Percentiles rank a stretch among this genome's conserved stretches.
Conservation (phyloP, 495 filamentous ascomycete species). For the Aspergillus baeticus region DNA sequence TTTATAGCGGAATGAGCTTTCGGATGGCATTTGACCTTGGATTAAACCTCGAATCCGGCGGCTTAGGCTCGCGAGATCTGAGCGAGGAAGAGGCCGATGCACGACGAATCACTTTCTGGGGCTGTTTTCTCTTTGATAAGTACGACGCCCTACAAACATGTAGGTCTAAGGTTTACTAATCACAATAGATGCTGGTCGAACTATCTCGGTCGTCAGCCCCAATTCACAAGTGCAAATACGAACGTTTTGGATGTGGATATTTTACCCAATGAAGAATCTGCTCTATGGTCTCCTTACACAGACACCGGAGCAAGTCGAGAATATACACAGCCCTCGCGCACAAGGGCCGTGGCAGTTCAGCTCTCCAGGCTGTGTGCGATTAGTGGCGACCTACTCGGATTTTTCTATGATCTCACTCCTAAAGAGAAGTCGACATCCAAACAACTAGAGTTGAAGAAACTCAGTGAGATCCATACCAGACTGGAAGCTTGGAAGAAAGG, state of each 20-base stretch:
- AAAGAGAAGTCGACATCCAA: conserved; percentile 58
- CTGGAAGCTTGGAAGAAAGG: conserved; percentile 90
- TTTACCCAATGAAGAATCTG: conserved; percentile 83
- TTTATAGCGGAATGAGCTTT: conserved; percentile 97
- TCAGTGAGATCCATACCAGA: conserved; percentile 85
- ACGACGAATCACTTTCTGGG: conserved; percentile 92
- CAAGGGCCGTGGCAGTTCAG: conserved; percentile 77
- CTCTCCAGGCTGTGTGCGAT: conserved; percentile 87
- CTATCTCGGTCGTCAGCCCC: conserved; percentile 90
- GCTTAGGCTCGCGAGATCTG: conserved; percentile 57
- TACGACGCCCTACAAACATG: conserved; percentile 28
- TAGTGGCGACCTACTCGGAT: conserved; percentile 81
- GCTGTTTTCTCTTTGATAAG: conserved; percentile 98
- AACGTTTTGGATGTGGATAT: conserved; percentile 89
- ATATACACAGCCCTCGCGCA: conserved; percentile 77
- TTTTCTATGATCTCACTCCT: conserved; percentile 83
- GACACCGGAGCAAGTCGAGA: conserved; percentile 72
- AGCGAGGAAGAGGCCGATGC: conserved; percentile 87
- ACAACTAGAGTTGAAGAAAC: conserved; percentile 85
- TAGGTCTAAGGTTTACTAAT: conserved; percentile 19
- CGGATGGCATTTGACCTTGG: conserved; percentile 97
- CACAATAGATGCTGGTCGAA: conserved; percentile 83
- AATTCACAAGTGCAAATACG: conserved; percentile 72
- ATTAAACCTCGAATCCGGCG: conserved; percentile 79
- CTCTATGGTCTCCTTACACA: conserved; percentile 84